Base-by-base conservation (phyloP, 345 rosid genomes). In the Conringia planisiliqua region DNA sequence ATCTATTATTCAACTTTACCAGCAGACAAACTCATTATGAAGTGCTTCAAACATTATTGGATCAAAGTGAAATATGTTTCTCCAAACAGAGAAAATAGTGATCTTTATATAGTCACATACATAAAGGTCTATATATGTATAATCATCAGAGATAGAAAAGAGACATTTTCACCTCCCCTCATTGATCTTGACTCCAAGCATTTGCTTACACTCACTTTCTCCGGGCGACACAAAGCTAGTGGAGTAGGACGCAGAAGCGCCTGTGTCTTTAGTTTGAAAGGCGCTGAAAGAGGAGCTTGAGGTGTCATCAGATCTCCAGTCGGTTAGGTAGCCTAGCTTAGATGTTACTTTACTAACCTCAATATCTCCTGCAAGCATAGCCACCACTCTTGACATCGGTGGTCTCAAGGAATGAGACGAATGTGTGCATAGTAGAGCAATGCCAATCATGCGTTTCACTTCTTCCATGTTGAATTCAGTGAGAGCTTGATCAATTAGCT, bases 331-430 rank as follows among this genome's bases (percentile, higher is more conserved):
- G 2, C 87, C 85, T 14, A 90, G 89, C 75, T 72, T 82, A 2
- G 67, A 42, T 27, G 81, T 71, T 16, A 69, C 79, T 11, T 63
- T 51, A 36, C 72, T 73, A 17, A 88, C 88, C 75, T 87, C 90
- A 12, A 71, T 59, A 66, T 90, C 94, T 60, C 90, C 89, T 0
- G 82, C 75, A 5, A 91, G 71, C 97, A 91, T 87, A 10, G 85
- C 86, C 17, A 87, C 80, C 2, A 85, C 89, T 6, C 86, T 75
- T 3, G 94, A 87, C 90, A 91, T 86, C 12, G 83, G 27, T 56
- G 94, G 90, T 63, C 94, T 71, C 4, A 66, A 57, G 4, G 30
- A 16, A 30, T 86, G 86, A 26, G 89, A 68, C 33, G 24, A 22
- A 22, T 22, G 24, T 22, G 89, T 70, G 81, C 94, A 86, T 44